Evolutionary conservation across 2,329 filamentous ascomycete genomes (phyloP), one percentile per base, ranked within the genome.

Genomic region (Reticulascus tulasneorum): DNA sequence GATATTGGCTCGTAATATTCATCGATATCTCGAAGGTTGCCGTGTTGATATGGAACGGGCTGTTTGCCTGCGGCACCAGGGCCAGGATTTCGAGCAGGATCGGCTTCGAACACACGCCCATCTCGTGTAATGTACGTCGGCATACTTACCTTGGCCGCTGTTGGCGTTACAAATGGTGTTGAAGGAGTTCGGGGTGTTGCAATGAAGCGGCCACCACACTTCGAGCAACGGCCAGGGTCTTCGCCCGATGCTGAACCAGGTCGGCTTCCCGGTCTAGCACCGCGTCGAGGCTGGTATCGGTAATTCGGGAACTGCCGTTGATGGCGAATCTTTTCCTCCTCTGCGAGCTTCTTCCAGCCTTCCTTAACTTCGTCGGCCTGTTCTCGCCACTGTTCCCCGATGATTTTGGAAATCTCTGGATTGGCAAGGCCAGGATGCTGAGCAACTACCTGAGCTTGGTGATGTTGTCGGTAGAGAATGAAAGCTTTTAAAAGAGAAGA

Each of bases 321-420:
- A 60, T 98, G 93, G 13, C 86, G 83, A 43, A 80, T 71, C 68
- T 97, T 97, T 60, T 97, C 93, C 64, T 95, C 86, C 64, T 94
- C 88, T 42, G 93, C 93, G 38, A 94, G 75, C 42, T 75, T 74
- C 60, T 93, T 94, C 93, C 93, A 98, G 58, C 82, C 76, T 46
- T 81, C 77, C 63, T 94, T 94, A 38, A 82, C 73, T 35, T 85
- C 78, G 17, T 83, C 74, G 5, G 80, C 65, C 54, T 94, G 82
- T 37, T 80, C 75, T 53, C 84, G 81, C 93, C 93, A 98, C 75
- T 90, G 84, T 58, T 88, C 79, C 34, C 91, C 91, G 49, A 97
- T 94, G 51, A 97, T 94, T 64, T 96, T 96, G 47, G 91, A 96
- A 51, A 97, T 94, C 34, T 96, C 88, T 4, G 91, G 91, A 62